These are phyloP conservation scores for Cajanus cajan DNA, from an alignment of 306 rosid species.

Conservation along the genomic window DNA sequence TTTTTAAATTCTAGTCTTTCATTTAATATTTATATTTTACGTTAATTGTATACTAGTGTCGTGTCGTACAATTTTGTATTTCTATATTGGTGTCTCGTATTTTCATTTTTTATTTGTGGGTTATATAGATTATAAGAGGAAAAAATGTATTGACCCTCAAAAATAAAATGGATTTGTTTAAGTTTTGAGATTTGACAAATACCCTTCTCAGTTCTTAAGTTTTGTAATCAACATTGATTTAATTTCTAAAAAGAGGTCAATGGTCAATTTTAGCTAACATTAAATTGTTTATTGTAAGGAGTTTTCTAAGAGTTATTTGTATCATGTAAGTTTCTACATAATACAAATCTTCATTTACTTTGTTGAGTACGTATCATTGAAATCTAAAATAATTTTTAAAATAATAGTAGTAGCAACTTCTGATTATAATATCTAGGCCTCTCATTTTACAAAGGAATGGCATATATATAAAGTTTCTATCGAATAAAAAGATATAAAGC, in stretches of 20 bases:
- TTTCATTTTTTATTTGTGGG: background rate
- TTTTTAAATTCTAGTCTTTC: background rate
- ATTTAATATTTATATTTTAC: background rate
- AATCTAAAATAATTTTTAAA: background rate
- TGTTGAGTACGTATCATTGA: background rate
- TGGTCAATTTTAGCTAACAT: background rate
- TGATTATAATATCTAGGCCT: background rate
- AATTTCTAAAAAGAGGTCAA: background rate
- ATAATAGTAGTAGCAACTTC: background rate
- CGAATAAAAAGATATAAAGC: too few relatives aligned
- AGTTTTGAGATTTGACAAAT: background rate
- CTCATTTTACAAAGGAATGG: background rate
- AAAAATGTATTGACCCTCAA: background rate
- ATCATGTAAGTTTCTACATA: background rate
- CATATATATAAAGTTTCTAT: too few relatives aligned
- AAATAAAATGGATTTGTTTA: background rate
- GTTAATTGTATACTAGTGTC: background rate
- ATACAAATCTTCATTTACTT: background rate
- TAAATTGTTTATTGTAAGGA: background rate
- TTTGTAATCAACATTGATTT: background rate
- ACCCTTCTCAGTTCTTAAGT: background rate
- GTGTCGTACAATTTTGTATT: background rate
- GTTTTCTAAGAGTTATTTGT: background rate
- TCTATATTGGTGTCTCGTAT: background rate
- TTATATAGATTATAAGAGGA: background rate